These are phyloP conservation scores for Leucocoprinus sp. DNA, from an alignment of 768 basidiomycete species.

Conservation along the genomic window DNA sequence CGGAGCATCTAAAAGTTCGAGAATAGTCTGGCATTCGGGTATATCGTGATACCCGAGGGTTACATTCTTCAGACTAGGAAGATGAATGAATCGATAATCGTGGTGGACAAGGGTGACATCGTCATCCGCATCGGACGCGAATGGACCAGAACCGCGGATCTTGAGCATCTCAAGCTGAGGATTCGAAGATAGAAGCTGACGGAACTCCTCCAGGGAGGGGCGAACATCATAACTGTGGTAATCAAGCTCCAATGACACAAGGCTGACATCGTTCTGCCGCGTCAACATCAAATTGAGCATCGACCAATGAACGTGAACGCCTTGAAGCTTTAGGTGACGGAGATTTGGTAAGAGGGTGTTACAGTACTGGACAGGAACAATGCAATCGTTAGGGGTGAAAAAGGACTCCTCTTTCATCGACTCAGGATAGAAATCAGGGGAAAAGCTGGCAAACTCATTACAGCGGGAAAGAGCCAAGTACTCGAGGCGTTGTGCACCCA, in stretches of 20 bases:
- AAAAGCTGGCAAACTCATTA: conserved; percentile 46
- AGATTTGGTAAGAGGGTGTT: conserved; percentile 33
- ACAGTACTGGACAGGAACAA: conserved; percentile 8
- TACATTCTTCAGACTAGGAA: conserved; percentile 31
- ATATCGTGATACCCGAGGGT: conserved; percentile 37
- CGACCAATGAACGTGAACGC: conserved; percentile 51
- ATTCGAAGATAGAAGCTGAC: conserved; percentile 31
- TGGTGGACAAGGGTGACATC: conserved; percentile 12
- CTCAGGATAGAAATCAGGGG: conserved; percentile 33
- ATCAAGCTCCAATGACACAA: conserved; percentile 36
- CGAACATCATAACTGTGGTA: conserved; percentile 48
- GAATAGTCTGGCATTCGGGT: conserved; percentile 27
- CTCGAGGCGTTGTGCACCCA: conserved; percentile 36
- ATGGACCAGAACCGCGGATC: conserved; percentile 41
- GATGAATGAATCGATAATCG: conserved; percentile 24
- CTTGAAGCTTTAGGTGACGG: conserved; percentile 40
- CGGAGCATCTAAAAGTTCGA: conserved; percentile 35
- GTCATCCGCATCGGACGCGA: conserved; percentile 21
- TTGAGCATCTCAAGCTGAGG: conserved; percentile 33
- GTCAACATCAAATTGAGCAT: conserved; percentile 29
- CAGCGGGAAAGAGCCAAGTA: conserved; percentile 50
- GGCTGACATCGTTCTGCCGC: conserved; percentile 12
- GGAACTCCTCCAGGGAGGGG: conserved; percentile 38
- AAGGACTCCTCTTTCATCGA: conserved; percentile 25
- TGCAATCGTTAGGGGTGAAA: conserved; percentile 20